phyloP scores from a whole-genome alignment of 2,329 filamentous ascomycete genomes.

The Fusarium anguioides region DNA sequence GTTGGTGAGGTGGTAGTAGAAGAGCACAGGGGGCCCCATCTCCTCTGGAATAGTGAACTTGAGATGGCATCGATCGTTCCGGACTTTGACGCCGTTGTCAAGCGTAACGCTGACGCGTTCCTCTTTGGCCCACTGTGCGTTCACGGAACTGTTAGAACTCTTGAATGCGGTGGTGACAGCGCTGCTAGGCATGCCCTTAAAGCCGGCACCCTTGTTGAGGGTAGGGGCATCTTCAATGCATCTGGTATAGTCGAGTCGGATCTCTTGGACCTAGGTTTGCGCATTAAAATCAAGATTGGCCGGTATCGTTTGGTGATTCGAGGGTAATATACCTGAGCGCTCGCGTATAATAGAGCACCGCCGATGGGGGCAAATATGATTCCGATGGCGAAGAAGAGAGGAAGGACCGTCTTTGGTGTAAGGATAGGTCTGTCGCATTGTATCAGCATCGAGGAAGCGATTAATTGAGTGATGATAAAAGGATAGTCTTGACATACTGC shows the following conservation, averaged over 20 bases:
- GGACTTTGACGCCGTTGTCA: constrained; percentile 48
- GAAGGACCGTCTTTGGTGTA: constrained; percentile 92
- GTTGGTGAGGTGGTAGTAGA: constrained; percentile 96
- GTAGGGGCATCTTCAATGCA: constrained; percentile 70
- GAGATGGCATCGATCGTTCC: constrained; percentile 73
- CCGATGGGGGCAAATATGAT: constrained; percentile 95
- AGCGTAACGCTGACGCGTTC: constrained; percentile 52
- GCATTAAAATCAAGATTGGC: constrained; percentile 18
- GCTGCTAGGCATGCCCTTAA: constrained; percentile 64
- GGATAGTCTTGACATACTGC: constrained; percentile 75
- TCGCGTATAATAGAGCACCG: constrained; percentile 86
- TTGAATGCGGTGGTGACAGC: constrained; percentile 79
- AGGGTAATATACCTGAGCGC: constrained; percentile 69
- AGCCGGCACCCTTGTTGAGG: constrained; percentile 48
- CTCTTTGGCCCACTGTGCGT: constrained; percentile 57
- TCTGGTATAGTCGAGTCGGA: constrained; percentile 88
- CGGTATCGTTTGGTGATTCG: neutral
- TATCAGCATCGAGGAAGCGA: constrained; percentile 51
- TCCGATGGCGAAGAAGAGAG: constrained; percentile 90
- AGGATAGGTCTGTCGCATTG: constrained; percentile 78
- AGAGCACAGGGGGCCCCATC: constrained; percentile 83
- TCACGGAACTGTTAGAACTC: constrained; percentile 55
- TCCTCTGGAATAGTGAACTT: constrained; percentile 82
- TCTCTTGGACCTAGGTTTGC: constrained; percentile 79
- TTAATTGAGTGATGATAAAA: constrained; percentile 8